Conservation (phyloP, 192 early-diverging fungal species). For the Umbelopsis sp. region DNA sequence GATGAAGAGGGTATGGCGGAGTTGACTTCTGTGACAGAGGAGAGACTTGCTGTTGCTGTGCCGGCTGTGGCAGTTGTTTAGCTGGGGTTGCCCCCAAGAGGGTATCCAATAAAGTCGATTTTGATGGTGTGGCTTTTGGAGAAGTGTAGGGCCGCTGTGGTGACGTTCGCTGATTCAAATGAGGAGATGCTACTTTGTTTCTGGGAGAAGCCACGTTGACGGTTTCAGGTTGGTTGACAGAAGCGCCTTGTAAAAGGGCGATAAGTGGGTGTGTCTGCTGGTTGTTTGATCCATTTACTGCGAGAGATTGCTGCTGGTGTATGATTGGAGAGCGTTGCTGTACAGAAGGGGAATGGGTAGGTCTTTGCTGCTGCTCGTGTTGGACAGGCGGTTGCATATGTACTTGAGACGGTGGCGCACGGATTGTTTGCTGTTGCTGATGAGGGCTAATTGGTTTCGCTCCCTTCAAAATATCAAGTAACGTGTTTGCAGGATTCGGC, state of each 20-base stretch:
- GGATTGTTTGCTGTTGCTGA: background rate
- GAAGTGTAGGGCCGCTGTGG: background rate
- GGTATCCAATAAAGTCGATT: slow-evolving; percentile 1
- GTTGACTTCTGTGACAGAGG: background rate
- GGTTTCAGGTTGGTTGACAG: background rate
- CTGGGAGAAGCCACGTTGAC: background rate
- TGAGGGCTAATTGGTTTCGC: background rate
- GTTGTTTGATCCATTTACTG: background rate
- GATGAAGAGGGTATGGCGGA: slow-evolving; percentile 3
- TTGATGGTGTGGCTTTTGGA: background rate
- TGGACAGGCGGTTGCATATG: background rate
- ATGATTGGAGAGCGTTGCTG: background rate
- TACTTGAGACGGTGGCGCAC: no score
- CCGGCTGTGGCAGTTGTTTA: background rate
- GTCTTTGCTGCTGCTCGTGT: background rate
- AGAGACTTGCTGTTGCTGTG: background rate
- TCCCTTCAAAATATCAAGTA: slow-evolving; percentile 1
- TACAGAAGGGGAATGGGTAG: background rate
- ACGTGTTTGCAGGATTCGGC: background rate
- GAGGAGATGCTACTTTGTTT: background rate
- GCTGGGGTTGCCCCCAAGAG: background rate
- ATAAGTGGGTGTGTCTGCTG: background rate
- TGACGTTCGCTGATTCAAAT: background rate
- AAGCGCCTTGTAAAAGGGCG: background rate
- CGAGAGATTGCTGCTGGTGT: background rate